Evolutionary conservation across 2,329 filamentous ascomycete genomes (phyloP), one percentile per base, ranked within the genome.

Genomic region (Ceratocystis colombiana): DNA sequence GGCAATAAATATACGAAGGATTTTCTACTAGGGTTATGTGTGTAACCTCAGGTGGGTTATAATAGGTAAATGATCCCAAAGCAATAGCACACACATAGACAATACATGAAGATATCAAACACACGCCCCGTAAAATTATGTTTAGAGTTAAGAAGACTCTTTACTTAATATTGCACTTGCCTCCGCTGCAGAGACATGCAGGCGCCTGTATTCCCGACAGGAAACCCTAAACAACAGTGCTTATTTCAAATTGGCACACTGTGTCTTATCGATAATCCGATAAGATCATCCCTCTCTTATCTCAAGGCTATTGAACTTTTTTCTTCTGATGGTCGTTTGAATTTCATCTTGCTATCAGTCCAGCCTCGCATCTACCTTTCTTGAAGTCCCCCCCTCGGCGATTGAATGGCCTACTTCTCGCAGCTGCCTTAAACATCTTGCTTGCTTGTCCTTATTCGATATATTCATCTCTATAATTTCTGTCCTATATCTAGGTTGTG

Each of bases 251-350:
- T 10, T 5, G 17, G 8, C 20, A 53, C 22, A 28, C 30, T 55
- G 12, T 25, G 20, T 3, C 41, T 66, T 68, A 68, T 68, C 67
- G 67, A 68, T 68, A 68, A 25, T 1, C n/a, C 2, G 66, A 64
- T 61, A 64, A 64, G 53, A 50, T 41, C 37, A 10, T 7, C 44
- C 20, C 7, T 25, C 4, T 48, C 46, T 64, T 68, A 68, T 68
- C 64, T 61, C 22, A 50, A 66, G 64, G 64, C 66, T 55, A 63
- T 22, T 41, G 28, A 66, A 61, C 64, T 64, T 64, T 68, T 68
- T 68, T 55, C 28, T 66, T 41, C 8, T 33, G 61, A 33, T 55
- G 44, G 48, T 50, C 48, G 59, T 37, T 50, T 53, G 15, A 48
- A 46, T 44, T 59, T 61, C 55, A 50, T 15, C 12, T 28, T 48